Conservation (phyloP, 108 stramenopile species). For the Cyclotella cryptica region DNA sequence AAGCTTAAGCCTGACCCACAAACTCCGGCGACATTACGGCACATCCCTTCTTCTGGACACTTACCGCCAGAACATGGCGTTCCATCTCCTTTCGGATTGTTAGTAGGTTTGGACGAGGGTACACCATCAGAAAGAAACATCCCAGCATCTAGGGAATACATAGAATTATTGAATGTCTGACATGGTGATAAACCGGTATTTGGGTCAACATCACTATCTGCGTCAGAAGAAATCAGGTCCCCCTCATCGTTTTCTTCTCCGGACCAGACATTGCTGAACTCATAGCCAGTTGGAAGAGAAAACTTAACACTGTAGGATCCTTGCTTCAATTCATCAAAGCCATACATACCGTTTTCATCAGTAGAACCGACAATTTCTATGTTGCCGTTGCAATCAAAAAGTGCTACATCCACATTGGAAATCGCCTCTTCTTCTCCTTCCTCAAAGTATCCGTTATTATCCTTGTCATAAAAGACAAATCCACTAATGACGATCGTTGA, state of each 20-base stretch:
- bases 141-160: constrained; percentile 38
- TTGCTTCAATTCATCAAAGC: constrained; percentile 25
- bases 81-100: constrained; percentile 49
- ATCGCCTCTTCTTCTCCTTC: constrained; percentile 28
- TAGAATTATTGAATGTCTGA: constrained; percentile 12
- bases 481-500: constrained; percentile 21
- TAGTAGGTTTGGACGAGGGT: constrained; percentile 24
- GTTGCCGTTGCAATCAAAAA: constrained; percentile 43
- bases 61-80: constrained; percentile 43
- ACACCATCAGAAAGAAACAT: constrained; percentile 24
- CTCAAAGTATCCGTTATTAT: constrained; percentile 25
- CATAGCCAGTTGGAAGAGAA: constrained; percentile 21
- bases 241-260: constrained; percentile 38
- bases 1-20: constrained; percentile 50
- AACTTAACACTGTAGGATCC: constrained; percentile 38
- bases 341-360: constrained; percentile 53
- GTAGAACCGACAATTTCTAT: constrained; percentile 19
- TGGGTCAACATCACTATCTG: constrained; percentile 44
- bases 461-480: constrained; percentile 15
- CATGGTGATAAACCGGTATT: constrained; percentile 31
- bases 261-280: constrained; percentile 24
- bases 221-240: constrained; percentile 22
- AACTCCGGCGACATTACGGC: constrained; percentile 50
- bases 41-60: constrained; percentile 39
- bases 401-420: constrained; percentile 31